phyloP scores from a whole-genome alignment of 2,329 filamentous ascomycete genomes.

The Arthroderma sp. region DNA sequence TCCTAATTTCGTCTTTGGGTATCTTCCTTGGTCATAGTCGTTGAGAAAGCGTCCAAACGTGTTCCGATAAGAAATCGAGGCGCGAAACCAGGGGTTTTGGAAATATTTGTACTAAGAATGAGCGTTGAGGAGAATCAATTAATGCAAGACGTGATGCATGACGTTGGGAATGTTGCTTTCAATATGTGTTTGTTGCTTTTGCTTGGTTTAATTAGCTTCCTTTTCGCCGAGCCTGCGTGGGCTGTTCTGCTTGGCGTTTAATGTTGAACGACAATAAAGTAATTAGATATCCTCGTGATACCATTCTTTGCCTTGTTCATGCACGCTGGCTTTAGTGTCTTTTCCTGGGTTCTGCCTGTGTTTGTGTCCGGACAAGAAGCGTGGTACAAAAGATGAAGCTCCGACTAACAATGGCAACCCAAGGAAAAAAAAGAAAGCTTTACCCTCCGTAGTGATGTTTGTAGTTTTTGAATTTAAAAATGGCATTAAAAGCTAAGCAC shows the following conservation, averaged over 20 bases:
- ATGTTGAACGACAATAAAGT: not conserved
- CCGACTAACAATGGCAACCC: not conserved
- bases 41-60: too few species aligned
- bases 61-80: too few species aligned
- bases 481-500: not conserved
- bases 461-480: too few species aligned
- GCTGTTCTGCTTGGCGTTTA: not conserved
- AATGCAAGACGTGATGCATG: too few species aligned
- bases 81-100: too few species aligned
- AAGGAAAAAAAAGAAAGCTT: not conserved
- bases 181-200: too few species aligned
- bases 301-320: not conserved
- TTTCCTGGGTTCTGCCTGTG: not conserved
- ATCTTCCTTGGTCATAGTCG: not conserved
- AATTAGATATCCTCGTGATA: too few species aligned
- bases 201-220: not conserved
- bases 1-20: not conserved
- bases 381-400: not conserved
- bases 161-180: too few species aligned
- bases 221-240: not conserved
- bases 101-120: too few species aligned
- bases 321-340: not conserved
- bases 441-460: too few species aligned
- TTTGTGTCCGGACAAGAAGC: not conserved
- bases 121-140: too few species aligned